phyloP scores from a whole-genome alignment of 2,329 filamentous ascomycete genomes.

The Lecanicillium sp. region DNA sequence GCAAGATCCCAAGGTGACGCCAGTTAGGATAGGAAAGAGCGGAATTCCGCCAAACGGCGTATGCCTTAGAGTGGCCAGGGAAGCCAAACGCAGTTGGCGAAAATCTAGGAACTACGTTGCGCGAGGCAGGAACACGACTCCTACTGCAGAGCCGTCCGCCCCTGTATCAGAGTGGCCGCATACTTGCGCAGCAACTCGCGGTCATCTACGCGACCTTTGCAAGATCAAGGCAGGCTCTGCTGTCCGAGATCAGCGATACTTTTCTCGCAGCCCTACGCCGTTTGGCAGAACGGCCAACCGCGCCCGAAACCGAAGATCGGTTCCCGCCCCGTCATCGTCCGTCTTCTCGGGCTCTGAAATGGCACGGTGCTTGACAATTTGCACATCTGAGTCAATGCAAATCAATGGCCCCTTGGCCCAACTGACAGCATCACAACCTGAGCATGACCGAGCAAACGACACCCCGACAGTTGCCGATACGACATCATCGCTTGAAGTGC shows the following conservation, averaged over 20 bases:
- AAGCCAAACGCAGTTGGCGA: slow-evolving; percentile 59
- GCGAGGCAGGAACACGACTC: slow-evolving; percentile 45
- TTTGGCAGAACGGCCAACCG: slow-evolving; percentile 43
- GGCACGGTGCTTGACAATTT: slow-evolving; percentile 52
- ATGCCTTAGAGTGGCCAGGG: slow-evolving; percentile 55
- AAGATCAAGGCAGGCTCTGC: slow-evolving; percentile 41
- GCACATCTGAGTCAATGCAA: slow-evolving; percentile 58
- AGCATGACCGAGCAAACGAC: slow-evolving; percentile 10
- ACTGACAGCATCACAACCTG: slow-evolving; percentile 37
- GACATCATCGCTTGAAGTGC: slow-evolving; percentile 15
- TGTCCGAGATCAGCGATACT: slow-evolving; percentile 34
- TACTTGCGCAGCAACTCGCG: slow-evolving; percentile 52
- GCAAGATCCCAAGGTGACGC: slow-evolving; percentile 59
- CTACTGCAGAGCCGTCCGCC: slow-evolving; percentile 37
- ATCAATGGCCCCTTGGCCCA: slow-evolving; percentile 52
- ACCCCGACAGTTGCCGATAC: slow-evolving; percentile 9
- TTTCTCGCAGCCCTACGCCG: slow-evolving; percentile 46
- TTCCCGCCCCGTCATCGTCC: slow-evolving; percentile 35
- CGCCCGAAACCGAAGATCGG: slow-evolving; percentile 39
- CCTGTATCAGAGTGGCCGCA: slow-evolving; percentile 56
- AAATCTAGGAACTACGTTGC: slow-evolving; percentile 38
- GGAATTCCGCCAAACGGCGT: slow-evolving; percentile 58
- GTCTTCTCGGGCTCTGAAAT: slow-evolving; percentile 55
- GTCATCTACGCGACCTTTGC: slow-evolving; percentile 55
- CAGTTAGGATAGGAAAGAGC: slow-evolving; percentile 54